phyloP scores from a whole-genome alignment of 805 yeast species.

The Ogataea haglerorum region DNA sequence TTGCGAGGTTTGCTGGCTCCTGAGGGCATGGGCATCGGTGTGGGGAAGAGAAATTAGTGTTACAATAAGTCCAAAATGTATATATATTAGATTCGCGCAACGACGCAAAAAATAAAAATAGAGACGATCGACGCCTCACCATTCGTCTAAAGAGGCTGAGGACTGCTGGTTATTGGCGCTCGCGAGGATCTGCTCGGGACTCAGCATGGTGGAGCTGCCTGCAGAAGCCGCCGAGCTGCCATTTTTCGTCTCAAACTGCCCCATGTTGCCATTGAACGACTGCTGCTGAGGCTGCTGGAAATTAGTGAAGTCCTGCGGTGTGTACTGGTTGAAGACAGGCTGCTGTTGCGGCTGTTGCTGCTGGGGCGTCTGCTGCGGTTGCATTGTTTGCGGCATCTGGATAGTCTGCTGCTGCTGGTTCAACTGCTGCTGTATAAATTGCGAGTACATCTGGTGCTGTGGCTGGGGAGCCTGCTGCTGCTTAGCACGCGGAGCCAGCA shows the following conservation, averaged over 20 bases:
- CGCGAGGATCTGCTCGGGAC: slow-evolving; percentile 36
- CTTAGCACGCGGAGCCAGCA: slow-evolving; percentile 3
- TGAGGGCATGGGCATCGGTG: slow-evolving; percentile 10
- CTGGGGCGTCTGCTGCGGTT: slow-evolving; percentile 20
- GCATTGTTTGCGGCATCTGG: too few relatives aligned
- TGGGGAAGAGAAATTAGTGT: neutral
- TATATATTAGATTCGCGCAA: slow-evolving; percentile 4
- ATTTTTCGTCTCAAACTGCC: slow-evolving; percentile 9
- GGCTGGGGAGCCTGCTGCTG: slow-evolving; percentile 28
- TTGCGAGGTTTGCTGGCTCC: slow-evolving; percentile 10
- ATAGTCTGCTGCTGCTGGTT: slow-evolving; percentile 8
- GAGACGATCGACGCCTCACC: slow-evolving; percentile 17
- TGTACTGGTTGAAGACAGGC: slow-evolving; percentile 12
- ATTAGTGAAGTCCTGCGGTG: slow-evolving; percentile 4
- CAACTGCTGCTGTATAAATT: slow-evolving; percentile 18
- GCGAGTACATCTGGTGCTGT: slow-evolving; percentile 22
- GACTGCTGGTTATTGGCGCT: slow-evolving; percentile 22
- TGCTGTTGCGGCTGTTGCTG: slow-evolving; percentile 19
- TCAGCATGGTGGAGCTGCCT: slow-evolving; percentile 19
- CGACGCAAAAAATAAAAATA: neutral
- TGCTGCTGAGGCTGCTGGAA: slow-evolving; percentile 19
- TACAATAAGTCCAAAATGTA: neutral
- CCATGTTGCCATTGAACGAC: slow-evolving; percentile 8
- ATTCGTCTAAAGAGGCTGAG: slow-evolving; percentile 20
- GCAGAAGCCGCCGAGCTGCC: slow-evolving; percentile 4